Conservation (phyloP, 352 stramenopile species). For the Phytophthora macrochlamydospora region DNA sequence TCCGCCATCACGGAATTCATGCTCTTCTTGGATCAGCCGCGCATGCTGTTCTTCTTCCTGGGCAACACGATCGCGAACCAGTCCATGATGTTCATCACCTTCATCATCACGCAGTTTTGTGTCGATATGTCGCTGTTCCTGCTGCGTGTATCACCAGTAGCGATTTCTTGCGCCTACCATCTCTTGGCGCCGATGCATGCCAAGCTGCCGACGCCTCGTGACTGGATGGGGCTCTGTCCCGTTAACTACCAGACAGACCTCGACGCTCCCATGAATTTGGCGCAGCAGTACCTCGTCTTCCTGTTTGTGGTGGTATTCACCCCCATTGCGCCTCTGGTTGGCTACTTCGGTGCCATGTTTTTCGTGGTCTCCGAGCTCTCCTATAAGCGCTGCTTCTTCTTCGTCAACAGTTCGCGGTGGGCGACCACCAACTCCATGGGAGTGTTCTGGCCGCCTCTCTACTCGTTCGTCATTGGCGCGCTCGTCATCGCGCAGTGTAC, state of each 20-base stretch:
- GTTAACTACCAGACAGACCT: slow-evolving; percentile 61
- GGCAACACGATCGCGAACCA: slow-evolving; percentile 74
- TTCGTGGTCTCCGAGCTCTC: slow-evolving; percentile 72
- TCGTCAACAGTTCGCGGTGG: slow-evolving; percentile 68
- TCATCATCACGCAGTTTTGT: slow-evolving; percentile 76
- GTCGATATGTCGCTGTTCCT: slow-evolving; percentile 65
- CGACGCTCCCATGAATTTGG: slow-evolving; percentile 60
- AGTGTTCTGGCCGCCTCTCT: slow-evolving; percentile 73
- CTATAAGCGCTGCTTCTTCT: slow-evolving; percentile 74
- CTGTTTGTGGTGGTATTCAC: slow-evolving; percentile 76
- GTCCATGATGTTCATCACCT: slow-evolving; percentile 84
- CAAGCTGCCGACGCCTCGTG: slow-evolving; percentile 45
- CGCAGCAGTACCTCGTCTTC: slow-evolving; percentile 77
- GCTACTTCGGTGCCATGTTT: slow-evolving; percentile 65
- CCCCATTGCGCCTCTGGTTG: slow-evolving; percentile 73
- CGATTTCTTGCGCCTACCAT: slow-evolving; percentile 49
- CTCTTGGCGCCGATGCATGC: slow-evolving; percentile 58
- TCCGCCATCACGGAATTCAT: slow-evolving; percentile 67
- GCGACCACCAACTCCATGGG: slow-evolving; percentile 61
- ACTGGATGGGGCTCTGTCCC: slow-evolving; percentile 62
- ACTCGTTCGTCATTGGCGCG: slow-evolving; percentile 65
- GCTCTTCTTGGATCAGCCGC: slow-evolving; percentile 66
- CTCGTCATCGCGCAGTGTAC: slow-evolving; percentile 69
- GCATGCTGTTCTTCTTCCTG: slow-evolving; percentile 70
- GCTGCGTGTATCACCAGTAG: slow-evolving; percentile 57